phyloP scores from a whole-genome alignment of 495 filamentous ascomycete species.

The Aspergillus funiculosus region DNA sequence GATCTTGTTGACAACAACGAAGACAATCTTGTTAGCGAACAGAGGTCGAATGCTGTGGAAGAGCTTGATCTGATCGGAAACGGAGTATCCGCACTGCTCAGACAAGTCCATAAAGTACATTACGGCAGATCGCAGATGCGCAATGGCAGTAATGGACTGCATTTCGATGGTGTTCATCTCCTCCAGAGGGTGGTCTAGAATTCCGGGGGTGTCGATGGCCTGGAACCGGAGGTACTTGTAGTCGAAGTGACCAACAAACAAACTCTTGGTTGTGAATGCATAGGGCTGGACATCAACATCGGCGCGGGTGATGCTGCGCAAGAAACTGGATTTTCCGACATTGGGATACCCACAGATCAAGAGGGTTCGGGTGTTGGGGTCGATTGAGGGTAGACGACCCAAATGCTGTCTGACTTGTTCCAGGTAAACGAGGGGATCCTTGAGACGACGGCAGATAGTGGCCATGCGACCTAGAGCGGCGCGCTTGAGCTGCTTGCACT shows the following conservation, averaged over 20 bases:
- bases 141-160: conserved; percentile 96
- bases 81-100: conserved; percentile 95
- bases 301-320: conserved; percentile 84
- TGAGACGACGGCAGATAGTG: conserved; percentile 86
- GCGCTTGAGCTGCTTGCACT: conserved; percentile 90
- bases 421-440: conserved; percentile 89
- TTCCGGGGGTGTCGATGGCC: conserved; percentile 85
- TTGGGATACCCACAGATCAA: conserved; percentile 97
- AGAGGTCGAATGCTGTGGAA: conserved; percentile 94
- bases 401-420: conserved; percentile 98
- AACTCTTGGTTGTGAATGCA: conserved; percentile 95
- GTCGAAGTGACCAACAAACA: conserved; percentile 98
- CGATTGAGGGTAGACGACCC: conserved; percentile 93
- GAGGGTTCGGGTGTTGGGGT: conserved; percentile 91
- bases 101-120: conserved; percentile 98
- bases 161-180: conserved; percentile 99
- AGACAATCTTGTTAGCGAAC: conserved; percentile 95
- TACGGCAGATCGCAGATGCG: conserved; percentile 88
- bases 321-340: conserved; percentile 93
- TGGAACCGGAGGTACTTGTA: conserved; percentile 97
- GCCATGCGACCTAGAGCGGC: conserved; percentile 92
- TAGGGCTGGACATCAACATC: conserved; percentile 98
- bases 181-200: conserved; percentile 94
- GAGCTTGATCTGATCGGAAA: conserved; percentile 82
- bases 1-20: conserved; percentile 97